phyloP scores from a whole-genome alignment of 148 eudicot species.

The Tetragonia tetragonoides region DNA sequence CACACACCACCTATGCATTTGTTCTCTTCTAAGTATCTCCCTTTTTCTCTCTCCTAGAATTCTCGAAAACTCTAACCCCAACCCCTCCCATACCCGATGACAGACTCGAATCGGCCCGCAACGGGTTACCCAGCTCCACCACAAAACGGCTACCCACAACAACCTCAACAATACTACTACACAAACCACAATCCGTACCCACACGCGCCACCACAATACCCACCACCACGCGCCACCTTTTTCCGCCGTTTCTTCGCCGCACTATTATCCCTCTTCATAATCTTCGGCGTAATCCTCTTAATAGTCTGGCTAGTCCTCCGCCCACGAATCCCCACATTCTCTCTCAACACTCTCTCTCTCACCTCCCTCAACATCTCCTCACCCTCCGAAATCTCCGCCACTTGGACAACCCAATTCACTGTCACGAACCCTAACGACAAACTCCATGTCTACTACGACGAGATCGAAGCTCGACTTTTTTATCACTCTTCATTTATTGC shows the following conservation, averaged over 20 bases:
- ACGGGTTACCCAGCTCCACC: slow-evolving; percentile 48
- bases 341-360: slow-evolving; percentile 41
- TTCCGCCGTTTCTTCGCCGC: slow-evolving; percentile 62
- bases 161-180: slow-evolving; percentile 32
- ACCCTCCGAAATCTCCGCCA: slow-evolving; percentile 33
- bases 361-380: slow-evolving; percentile 43
- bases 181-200: slow-evolving; percentile 29
- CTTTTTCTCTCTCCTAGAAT: not conserved
- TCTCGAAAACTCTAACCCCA: not conserved
- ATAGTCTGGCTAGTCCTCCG: slow-evolving; percentile 76
- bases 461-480: slow-evolving; percentile 31
- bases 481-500: slow-evolving; percentile 29
- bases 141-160: slow-evolving; percentile 33
- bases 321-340: slow-evolving; percentile 69
- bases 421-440: slow-evolving; percentile 27
- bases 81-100: slow-evolving; percentile 21
- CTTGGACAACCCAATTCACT: slow-evolving; percentile 9
- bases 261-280: slow-evolving; percentile 44
- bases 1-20: no score
- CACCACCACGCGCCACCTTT: slow-evolving; percentile 48
- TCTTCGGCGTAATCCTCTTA: slow-evolving; percentile 52
- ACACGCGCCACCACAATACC: slow-evolving; percentile 28
- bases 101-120: slow-evolving; percentile 45
- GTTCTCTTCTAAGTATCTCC: not conserved
- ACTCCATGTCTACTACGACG: slow-evolving; percentile 44